Evolutionary conservation across 2,329 filamentous ascomycete species (phyloP), one percentile per base, ranked within the genome.

Genomic region (Fusarium nematophilum): DNA sequence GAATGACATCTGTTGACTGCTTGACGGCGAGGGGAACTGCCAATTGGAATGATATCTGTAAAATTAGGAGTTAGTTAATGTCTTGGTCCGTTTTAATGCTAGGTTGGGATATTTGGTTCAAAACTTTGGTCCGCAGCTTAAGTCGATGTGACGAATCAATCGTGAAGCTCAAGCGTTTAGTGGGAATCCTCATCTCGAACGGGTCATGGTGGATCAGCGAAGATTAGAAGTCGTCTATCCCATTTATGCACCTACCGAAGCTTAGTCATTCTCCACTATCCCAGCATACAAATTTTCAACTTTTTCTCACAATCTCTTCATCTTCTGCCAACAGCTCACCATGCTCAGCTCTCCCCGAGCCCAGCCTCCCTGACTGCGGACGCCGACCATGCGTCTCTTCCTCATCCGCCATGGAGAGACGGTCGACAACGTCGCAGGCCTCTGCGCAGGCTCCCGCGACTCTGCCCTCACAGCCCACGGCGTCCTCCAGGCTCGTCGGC

Each of bases 371-470:
- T 66, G 43, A 67, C 61, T 50, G 36, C 65, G n/a, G n/a, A n/a
- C 58, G 57, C 21, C 38, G 21, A 64, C 47, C 74, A 77, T 77
- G 74, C 75, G 70, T 57, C 64, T 97, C 50, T 87, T 93, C 69
- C 83, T 97, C 67, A 86, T 96, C 69, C 88, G 93, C 52, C 93
- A 97, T 81, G 93, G 89, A 70, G 93, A 97, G 78, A 94, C 92
- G 13, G 90, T 96, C 63, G 91, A 97, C 77, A 97, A 97, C 74
- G 89, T 95, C 54, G 90, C 89, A 33, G 85, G 88, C 49, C 76
- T 91, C 56, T 93, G 90, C 46, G 93, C 93, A 66, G 93, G 93
- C 56, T 85, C 87, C 45, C 90, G 87, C 73, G 91, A 97, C 76
- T 94, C 92, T 2, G 79, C 86, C 33, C 80, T 97, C 66, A 96